Evolutionary conservation across 495 filamentous ascomycete genomes (phyloP), one percentile per base, ranked within the genome.

Genomic region (Penicillium robsamsonii): DNA sequence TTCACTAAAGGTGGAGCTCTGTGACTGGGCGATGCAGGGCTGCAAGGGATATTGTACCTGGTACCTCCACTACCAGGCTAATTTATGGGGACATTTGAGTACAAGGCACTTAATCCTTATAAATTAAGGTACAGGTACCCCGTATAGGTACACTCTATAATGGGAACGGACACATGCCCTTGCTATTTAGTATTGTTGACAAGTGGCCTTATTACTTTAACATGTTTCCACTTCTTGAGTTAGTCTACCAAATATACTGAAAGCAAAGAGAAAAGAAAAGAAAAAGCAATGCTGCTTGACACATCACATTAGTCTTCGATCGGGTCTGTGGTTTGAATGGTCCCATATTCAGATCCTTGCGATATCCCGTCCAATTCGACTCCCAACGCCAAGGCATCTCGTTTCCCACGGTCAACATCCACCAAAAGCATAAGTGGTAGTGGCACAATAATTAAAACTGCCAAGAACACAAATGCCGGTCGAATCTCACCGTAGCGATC

Each of bases 381-480:
- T 3, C 87, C 86, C 58, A 96, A 68, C 50, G 82, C 85, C 47
- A 81, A 76, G 18, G 87, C 92, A 66, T 96, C 92, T 31, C 77
- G 75, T 70, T 86, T 90, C 0, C 94, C 94, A 35, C 94, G 79
- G 25, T 96, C 91, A n/a, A 96, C 90, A 71, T 97, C 81, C 25
- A 98, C 88, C 25, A 89, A 81, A 50, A 83, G 85, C 71, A 97
- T 92, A 20, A 97, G 71, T 6, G 91, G 90, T 31, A 91, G 81
- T 12, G 94, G 92, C 0, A 95, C 65, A 37, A 88, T 86, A 9
- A 98, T 87, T 33, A 98, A 72, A 6, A 85, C 78, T 2, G 91
- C 92, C 29, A 98, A 75, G 64, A 98, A 98, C 76, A 89, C 88
- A 67, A 98, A 98, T 2, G 93, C 91, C 30, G 91, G 91, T 60